These are phyloP conservation scores for Lachnellula subtilissima DNA, from an alignment of 2,329 filamentous ascomycete species.

Conservation along the genomic window DNA sequence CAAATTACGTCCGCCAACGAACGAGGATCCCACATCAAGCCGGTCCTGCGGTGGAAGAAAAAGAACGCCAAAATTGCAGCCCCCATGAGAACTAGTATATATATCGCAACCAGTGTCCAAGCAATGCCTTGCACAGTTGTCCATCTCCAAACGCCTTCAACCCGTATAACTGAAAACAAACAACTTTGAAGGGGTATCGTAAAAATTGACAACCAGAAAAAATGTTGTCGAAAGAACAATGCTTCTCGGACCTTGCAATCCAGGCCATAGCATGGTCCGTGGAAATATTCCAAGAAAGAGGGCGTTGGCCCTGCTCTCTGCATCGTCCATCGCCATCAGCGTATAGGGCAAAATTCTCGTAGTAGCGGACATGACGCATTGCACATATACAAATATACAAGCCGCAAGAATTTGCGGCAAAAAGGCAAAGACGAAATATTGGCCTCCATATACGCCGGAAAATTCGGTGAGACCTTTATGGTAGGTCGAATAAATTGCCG, in stretches of 20 bases:
- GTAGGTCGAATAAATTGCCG: slow-evolving; percentile 60
- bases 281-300: slow-evolving; percentile 59
- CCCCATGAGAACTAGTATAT: slow-evolving; percentile 60
- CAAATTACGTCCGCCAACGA: slow-evolving; percentile 77
- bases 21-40: slow-evolving; percentile 78
- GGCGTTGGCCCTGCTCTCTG: slow-evolving; percentile 55
- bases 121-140: slow-evolving; percentile 70
- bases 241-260: slow-evolving; percentile 60
- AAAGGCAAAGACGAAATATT: slow-evolving; percentile 84
- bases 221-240: slow-evolving; percentile 62
- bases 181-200: slow-evolving; percentile 77
- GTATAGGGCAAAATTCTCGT: slow-evolving; percentile 74
- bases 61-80: slow-evolving; percentile 55
- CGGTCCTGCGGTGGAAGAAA: slow-evolving; percentile 63
- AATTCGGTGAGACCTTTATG: slow-evolving; percentile 66
- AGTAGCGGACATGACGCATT: slow-evolving; percentile 69
- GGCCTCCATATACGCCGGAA: slow-evolving; percentile 58
- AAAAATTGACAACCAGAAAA: slow-evolving; percentile 74
- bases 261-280: slow-evolving; percentile 63
- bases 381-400: slow-evolving; percentile 68
- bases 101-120: slow-evolving; percentile 73
- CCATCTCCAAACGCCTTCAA: slow-evolving; percentile 68
- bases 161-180: slow-evolving; percentile 62
- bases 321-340: slow-evolving; percentile 64
- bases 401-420: slow-evolving; percentile 74